Conservation (phyloP, 768 basidiomycete species). For the Phaeotremella fagi region DNA sequence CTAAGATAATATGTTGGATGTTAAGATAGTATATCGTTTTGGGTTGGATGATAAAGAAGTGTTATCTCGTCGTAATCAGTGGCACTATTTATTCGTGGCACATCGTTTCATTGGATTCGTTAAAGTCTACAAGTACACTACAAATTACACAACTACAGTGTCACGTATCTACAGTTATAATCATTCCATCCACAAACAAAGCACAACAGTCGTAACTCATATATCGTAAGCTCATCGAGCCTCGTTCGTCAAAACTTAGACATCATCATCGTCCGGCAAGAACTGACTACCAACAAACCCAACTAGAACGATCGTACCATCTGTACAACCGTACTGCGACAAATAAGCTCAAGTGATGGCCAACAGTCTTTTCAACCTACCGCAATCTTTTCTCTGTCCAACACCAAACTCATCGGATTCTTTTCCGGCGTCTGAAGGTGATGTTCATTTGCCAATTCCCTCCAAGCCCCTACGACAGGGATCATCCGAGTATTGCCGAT, state of each 20-base stretch:
- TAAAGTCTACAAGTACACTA: too few relatives aligned
- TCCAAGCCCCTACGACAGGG: constrained; percentile 72
- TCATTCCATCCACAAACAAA: too few relatives aligned
- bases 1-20: too few relatives aligned
- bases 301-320: constrained; percentile 16
- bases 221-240: too few relatives aligned
- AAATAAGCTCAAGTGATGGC: not conserved
- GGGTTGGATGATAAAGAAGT: too few relatives aligned
- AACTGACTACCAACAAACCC: constrained; percentile 5
- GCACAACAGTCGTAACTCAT: too few relatives aligned
- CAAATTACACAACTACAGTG: too few relatives aligned
- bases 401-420: constrained; percentile 90
- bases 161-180: too few relatives aligned
- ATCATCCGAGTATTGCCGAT: constrained; percentile 52
- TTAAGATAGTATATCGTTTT: too few relatives aligned
- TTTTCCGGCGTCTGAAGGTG: constrained; percentile 75
- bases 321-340: constrained; percentile 24
- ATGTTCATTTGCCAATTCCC: constrained; percentile 54
- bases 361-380: constrained; percentile 48
- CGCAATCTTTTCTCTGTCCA: constrained; percentile 85
- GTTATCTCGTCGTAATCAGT: too few relatives aligned
- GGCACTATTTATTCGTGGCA: too few relatives aligned
- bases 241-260: not conserved
- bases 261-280: not conserved
- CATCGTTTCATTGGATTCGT: too few relatives aligned